These are phyloP conservation scores for Kluyveromyces siamensis DNA, from an alignment of 805 yeast genomes.

Conservation along the genomic window DNA sequence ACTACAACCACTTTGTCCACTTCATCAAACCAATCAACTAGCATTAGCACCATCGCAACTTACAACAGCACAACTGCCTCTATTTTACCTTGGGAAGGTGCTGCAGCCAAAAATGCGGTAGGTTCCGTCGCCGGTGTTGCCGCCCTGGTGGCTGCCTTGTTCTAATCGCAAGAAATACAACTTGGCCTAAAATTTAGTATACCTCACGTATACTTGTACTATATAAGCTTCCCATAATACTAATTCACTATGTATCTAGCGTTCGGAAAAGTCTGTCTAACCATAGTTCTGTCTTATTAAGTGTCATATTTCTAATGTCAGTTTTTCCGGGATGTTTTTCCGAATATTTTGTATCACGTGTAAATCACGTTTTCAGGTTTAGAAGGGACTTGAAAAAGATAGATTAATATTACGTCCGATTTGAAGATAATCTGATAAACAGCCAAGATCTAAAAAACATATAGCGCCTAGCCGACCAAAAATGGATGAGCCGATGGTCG, in stretches of 20 bases:
- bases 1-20: constrained; percentile 25
- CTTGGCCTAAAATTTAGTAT: background rate
- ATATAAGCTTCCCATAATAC: background rate
- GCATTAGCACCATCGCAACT: constrained; percentile 8
- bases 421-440: too few relatives aligned
- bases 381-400: too few relatives aligned
- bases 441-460: too few relatives aligned
- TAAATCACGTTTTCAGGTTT: too few relatives aligned
- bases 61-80: constrained; percentile 8
- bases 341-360: too few relatives aligned
- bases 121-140: constrained; percentile 11
- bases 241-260: background rate
- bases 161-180: constrained; percentile 8
- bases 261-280: background rate
- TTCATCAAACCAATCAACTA: constrained; percentile 9
- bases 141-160: constrained; percentile 13
- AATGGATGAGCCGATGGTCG: constrained; percentile 7
- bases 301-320: too few relatives aligned
- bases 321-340: too few relatives aligned
- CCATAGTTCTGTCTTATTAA: too few relatives aligned
- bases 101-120: constrained; percentile 6
- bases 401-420: too few relatives aligned
- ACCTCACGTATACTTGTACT: background rate
- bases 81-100: constrained; percentile 15
- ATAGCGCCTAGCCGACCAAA: too few relatives aligned